These are phyloP conservation scores for Podaxis mareebaensis DNA, from an alignment of 768 basidiomycete species.

Conservation along the genomic window DNA sequence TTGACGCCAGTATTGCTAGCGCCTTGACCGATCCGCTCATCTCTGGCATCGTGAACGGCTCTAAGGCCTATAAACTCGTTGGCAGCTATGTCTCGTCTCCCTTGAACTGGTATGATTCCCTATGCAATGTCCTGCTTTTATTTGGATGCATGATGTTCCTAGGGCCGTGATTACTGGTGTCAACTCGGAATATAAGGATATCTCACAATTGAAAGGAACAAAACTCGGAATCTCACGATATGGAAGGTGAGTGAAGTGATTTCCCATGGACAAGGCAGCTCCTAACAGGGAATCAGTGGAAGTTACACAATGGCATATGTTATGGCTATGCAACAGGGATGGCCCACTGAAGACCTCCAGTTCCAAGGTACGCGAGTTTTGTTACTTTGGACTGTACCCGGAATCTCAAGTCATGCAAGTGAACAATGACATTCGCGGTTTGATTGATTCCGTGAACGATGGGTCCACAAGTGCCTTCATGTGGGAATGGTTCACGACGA, in stretches of 20 bases:
- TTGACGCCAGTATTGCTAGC: constrained; percentile 27
- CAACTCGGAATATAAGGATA: constrained; percentile 65
- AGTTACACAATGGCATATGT: constrained; percentile 96
- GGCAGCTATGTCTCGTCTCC: constrained; percentile 91
- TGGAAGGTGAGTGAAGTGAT: constrained; percentile 61
- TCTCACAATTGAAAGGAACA: constrained; percentile 76
- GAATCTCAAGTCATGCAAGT: constrained; percentile 40
- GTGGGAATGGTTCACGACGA: constrained; percentile 90
- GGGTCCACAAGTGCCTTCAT: constrained; percentile 88
- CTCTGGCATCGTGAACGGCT: constrained; percentile 90
- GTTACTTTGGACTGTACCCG: neutral
- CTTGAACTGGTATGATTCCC: constrained; percentile 67
- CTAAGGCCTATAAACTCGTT: constrained; percentile 84
- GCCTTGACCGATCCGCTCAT: constrained; percentile 91
- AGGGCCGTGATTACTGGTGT: constrained; percentile 95
- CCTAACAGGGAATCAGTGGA: constrained; percentile 49
- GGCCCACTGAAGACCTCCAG: constrained; percentile 61
- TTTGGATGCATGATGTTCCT: neutral
- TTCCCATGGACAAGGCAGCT: neutral
- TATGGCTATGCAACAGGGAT: constrained; percentile 87
- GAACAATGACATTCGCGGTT: constrained; percentile 77
- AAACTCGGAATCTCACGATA: constrained; percentile 86
- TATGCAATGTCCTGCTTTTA: neutral
- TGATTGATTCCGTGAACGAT: constrained; percentile 86
- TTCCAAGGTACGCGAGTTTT: constrained; percentile 60